Conservation (phyloP, 31 red algal species). For the Endocladia muricata region DNA sequence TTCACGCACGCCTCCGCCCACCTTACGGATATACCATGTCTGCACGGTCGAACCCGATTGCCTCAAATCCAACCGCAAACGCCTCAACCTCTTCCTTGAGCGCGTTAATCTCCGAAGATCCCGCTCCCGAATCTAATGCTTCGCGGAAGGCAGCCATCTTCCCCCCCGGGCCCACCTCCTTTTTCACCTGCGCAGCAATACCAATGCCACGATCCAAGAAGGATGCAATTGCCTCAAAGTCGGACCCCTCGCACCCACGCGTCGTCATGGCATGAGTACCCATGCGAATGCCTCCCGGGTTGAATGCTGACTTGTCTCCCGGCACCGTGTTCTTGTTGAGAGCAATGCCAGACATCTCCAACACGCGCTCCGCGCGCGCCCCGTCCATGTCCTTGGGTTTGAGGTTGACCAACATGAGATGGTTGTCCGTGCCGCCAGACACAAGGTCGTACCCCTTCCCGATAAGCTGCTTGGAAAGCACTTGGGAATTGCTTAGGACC, state of each 20-base stretch:
- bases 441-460: slow-evolving; percentile 70
- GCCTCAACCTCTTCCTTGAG: slow-evolving; percentile 81
- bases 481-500: slow-evolving; percentile 86
- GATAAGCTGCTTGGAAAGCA: slow-evolving; percentile 63
- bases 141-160: slow-evolving; percentile 91
- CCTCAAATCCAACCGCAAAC: slow-evolving; percentile 76
- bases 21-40: slow-evolving; percentile 71
- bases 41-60: slow-evolving; percentile 70
- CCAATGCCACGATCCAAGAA: slow-evolving; percentile 76
- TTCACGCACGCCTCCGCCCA: not conserved
- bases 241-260: slow-evolving; percentile 79
- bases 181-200: slow-evolving; percentile 83
- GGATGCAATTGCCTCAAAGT: slow-evolving; percentile 80
- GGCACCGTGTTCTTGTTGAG: slow-evolving; percentile 99
- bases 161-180: slow-evolving; percentile 48
- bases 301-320: slow-evolving; percentile 86
- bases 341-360: slow-evolving; percentile 82
- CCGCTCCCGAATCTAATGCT: slow-evolving; percentile 54
- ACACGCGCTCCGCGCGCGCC: slow-evolving; percentile 81
- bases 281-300: slow-evolving; percentile 96
- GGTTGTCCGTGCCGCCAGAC: slow-evolving; percentile 96
- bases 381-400: slow-evolving; percentile 80
- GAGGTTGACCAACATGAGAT: slow-evolving; percentile 91
- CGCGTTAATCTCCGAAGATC: slow-evolving; percentile 55
- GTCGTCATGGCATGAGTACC: slow-evolving; percentile 97